Conservation (phyloP, 768 basidiomycete species). For the Tulasnella sp. region DNA sequence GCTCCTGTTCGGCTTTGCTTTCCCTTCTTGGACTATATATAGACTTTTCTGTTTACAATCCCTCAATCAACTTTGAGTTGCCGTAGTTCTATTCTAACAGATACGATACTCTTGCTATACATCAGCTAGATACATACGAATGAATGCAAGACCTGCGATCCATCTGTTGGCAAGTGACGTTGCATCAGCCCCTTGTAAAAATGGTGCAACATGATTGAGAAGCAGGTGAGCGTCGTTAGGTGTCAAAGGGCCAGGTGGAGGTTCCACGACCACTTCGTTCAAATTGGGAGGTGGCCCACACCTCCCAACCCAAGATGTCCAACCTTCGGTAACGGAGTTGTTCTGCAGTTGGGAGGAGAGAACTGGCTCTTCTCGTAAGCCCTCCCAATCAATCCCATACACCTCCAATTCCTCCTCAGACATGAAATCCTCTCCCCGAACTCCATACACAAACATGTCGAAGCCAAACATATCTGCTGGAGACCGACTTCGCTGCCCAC, state of each 20-base stretch:
- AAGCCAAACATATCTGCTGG: constrained; percentile 33
- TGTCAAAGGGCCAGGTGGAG: background rate
- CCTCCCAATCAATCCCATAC: constrained; percentile 14
- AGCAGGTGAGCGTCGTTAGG: background rate
- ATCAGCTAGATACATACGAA: no score
- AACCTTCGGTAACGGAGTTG: background rate
- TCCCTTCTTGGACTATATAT: no score
- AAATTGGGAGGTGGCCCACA: background rate
- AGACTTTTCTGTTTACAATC: no score
- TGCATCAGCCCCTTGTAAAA: background rate
- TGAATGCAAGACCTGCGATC: background rate
- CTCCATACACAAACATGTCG: constrained; percentile 29
- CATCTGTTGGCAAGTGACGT: background rate
- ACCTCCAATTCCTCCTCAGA: constrained; percentile 3
- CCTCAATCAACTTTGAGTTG: no score
- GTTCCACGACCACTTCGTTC: background rate
- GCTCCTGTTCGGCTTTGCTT: no score
- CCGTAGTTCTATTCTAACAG: no score
- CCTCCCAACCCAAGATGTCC: constrained; percentile 1
- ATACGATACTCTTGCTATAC: no score
- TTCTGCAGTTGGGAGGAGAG: background rate
- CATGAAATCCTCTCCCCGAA: constrained; percentile 17
- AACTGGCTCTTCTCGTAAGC: background rate
- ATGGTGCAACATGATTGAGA: background rate
- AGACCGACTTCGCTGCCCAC: constrained; percentile 29